These are phyloP conservation scores for Dentipellis fragilis DNA, from an alignment of 768 basidiomycete genomes.

Conservation along the genomic window DNA sequence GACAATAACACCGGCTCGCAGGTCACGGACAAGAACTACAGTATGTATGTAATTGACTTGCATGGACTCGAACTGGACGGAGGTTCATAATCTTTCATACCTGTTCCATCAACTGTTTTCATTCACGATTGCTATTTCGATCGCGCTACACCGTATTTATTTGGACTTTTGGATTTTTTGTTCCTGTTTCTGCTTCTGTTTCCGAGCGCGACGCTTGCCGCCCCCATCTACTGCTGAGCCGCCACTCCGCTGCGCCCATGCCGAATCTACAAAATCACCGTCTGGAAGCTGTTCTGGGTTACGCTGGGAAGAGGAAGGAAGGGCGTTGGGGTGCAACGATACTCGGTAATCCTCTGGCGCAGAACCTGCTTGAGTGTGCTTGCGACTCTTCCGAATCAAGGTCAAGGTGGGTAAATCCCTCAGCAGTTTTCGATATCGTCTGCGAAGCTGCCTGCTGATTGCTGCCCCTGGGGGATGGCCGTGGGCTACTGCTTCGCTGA, in stretches of 20 bases:
- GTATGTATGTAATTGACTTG: conserved; percentile 83
- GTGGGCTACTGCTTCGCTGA: background rate
- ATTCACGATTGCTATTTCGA: background rate
- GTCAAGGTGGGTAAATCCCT: conserved; percentile 47
- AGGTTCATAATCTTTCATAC: conserved; percentile 10
- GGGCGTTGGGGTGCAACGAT: conserved; percentile 22
- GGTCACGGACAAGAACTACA: conserved; percentile 64
- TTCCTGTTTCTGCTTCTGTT: no score
- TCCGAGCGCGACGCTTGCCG: no score
- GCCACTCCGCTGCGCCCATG: conserved; percentile 21
- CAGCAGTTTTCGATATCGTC: conserved; percentile 53
- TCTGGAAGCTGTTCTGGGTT: conserved; percentile 10
- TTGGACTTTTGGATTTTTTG: background rate
- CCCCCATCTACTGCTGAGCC: no score
- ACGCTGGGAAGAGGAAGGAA: conserved; percentile 9
- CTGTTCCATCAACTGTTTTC: no score
- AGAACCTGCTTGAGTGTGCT: background rate
- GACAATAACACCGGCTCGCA: conserved; percentile 36
- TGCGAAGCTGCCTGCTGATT: conserved; percentile 24
- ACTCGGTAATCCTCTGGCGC: conserved; percentile 20
- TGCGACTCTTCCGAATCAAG: background rate
- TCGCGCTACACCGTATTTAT: background rate
- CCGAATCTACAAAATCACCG: conserved; percentile 22
- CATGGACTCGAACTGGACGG: conserved; percentile 67
- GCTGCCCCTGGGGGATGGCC: background rate